Conservation (phyloP, 2,329 filamentous ascomycete species). For the Neurospora sp. region DNA sequence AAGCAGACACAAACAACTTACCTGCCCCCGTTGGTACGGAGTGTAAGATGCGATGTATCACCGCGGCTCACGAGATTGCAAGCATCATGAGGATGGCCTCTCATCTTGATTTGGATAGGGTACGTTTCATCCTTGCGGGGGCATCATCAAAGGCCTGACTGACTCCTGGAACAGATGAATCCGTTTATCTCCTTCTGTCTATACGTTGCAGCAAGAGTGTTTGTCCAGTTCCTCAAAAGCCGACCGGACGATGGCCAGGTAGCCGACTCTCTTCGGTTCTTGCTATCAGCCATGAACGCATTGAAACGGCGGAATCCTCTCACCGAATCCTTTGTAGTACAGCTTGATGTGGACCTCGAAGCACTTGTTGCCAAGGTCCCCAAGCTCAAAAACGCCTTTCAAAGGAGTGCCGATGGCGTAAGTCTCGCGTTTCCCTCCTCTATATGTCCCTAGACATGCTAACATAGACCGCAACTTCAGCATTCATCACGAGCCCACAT, state of each 20-base stretch:
- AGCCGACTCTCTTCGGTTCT: slow-evolving; percentile 75
- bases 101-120: slow-evolving; percentile 73
- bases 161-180: slow-evolving; percentile 59
- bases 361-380: slow-evolving; percentile 54
- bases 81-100: slow-evolving; percentile 93
- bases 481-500: slow-evolving; percentile 1
- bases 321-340: slow-evolving; percentile 88
- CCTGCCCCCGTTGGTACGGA: slow-evolving; percentile 71
- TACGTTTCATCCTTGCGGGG: slow-evolving; percentile 36
- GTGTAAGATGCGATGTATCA: slow-evolving; percentile 87
- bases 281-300: slow-evolving; percentile 82
- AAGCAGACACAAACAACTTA: slow-evolving; percentile 81
- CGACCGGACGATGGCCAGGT: slow-evolving; percentile 75
- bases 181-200: slow-evolving; percentile 92
- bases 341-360: slow-evolving; percentile 86
- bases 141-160: background rate
- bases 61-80: slow-evolving; percentile 86
- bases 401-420: slow-evolving; percentile 43
- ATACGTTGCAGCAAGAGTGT: slow-evolving; percentile 90
- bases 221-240: slow-evolving; percentile 93
- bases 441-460: background rate
- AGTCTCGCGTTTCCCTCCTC: slow-evolving; percentile 18
- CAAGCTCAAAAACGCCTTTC: slow-evolving; percentile 44
- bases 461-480: background rate
- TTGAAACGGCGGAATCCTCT: slow-evolving; percentile 81